Base-by-base conservation (phyloP, 2,329 filamentous ascomycete genomes). In the Aspergillus amoenus region DNA sequence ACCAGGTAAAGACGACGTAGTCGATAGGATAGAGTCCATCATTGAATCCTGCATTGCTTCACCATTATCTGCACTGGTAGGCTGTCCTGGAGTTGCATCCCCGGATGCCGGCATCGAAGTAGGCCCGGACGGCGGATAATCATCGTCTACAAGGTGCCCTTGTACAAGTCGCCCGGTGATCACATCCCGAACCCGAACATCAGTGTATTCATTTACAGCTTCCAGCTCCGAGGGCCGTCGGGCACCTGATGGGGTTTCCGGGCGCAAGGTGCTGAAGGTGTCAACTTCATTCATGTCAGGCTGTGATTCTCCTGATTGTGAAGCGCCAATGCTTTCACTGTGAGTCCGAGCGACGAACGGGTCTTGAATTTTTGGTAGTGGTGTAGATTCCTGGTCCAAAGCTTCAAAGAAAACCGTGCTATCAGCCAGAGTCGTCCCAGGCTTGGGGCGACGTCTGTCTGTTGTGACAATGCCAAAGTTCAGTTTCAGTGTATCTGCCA, bases 401-500 rank as follows among this genome's bases (percentile, higher is more conserved):
- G 81, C 83, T 70, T 90, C 87, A 15, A 89, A 81, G 63, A 88
- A 85, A 54, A 96, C 88, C 76, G 90, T 88, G 73, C 91, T 96
- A 59, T 88, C 88, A 47, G 85, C 84, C 86, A 93, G 88, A 68
- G 83, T 88, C 63, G 76, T 72, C 39, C 82, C 79, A 32, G 70
- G 63, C 58, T 73, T 75, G 6, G 75, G 69, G 37, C 79, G 81
- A 52, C 89, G 81, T 69, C 85, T 87, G 44, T 81, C 79, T 37
- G 80, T 80, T 46, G 79, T 79, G 55, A 99, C 92, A 70, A 99
- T 92, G 64, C 94, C 94, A 66, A 99, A 99, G 79, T 95, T 97
- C 66, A 99, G 84, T 81, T 97, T 97, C 66, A 99, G 78, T 2
- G 92, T 92, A 78, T 99, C 94, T 60, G 94, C 94, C 54, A 99